Conservation (phyloP, 2,329 filamentous ascomycete genomes). For the Exophiala phaeomuriformis region DNA sequence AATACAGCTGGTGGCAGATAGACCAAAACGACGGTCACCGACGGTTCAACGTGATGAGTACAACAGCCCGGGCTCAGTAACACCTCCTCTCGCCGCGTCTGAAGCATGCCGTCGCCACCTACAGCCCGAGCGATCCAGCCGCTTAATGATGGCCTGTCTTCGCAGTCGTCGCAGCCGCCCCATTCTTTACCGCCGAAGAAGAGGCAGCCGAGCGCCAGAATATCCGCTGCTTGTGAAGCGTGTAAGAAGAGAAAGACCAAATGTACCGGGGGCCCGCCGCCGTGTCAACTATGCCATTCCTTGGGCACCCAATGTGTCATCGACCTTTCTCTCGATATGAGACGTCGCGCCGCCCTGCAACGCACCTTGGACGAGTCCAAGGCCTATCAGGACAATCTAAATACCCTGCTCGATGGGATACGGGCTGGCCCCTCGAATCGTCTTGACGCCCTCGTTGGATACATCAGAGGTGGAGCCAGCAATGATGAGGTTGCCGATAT, state of each 20-base stretch:
- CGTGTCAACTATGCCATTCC: constrained; percentile 21
- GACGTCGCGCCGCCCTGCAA: constrained; percentile 20
- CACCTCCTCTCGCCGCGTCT: not conserved
- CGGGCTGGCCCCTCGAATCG: constrained; percentile 14
- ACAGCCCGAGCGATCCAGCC: constrained; percentile 12
- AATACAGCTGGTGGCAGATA: too few relatives aligned
- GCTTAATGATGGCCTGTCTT: constrained; percentile 10
- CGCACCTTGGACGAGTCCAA: constrained; percentile 21
- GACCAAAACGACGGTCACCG: too few relatives aligned
- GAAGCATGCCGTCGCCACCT: constrained; percentile 12
- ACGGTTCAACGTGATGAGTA: too few relatives aligned
- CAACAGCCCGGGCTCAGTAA: too few relatives aligned
- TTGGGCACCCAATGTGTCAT: constrained; percentile 22
- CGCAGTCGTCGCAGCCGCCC: not conserved
- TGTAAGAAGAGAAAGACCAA: constrained; percentile 25
- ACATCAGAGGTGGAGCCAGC: constrained; percentile 7
- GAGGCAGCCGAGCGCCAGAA: constrained; percentile 10
- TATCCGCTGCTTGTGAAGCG: constrained; percentile 23
- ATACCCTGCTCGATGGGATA: constrained; percentile 13
- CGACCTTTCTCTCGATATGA: constrained; percentile 22
- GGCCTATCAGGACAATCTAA: constrained; percentile 17
- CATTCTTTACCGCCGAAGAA: constrained; percentile 2
- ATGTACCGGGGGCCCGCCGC: constrained; percentile 22
- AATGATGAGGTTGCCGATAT: constrained; percentile 8
- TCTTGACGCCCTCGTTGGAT: constrained; percentile 8